Percentiles rank a stretch among this genome's conserved stretches.
Conservation (phyloP, 768 basidiomycete genomes). For the Podaxis sp. region DNA sequence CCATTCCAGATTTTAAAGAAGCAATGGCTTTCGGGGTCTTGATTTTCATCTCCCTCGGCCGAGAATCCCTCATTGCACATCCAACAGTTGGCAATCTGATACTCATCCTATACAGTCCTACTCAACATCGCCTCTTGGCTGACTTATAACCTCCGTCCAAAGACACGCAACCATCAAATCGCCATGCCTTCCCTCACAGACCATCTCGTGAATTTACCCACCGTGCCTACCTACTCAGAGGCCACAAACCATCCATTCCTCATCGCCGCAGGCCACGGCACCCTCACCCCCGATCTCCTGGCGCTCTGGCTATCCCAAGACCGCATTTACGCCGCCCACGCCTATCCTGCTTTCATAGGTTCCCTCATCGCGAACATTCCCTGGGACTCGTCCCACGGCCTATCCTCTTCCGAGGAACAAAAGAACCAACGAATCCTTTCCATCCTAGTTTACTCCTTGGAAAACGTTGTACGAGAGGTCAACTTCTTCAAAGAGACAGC, state of each 20-base stretch:
- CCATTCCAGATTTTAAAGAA: not conserved
- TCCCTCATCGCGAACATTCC: conserved; percentile 63
- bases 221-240: conserved; percentile 37
- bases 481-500: conserved; percentile 61
- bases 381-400: conserved; percentile 34
- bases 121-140: not conserved
- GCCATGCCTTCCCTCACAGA: conserved; percentile 24
- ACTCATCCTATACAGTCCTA: not conserved
- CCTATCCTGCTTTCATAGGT: conserved; percentile 73
- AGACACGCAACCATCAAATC: not conserved
- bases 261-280: conserved; percentile 50
- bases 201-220: conserved; percentile 38
- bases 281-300: conserved; percentile 47
- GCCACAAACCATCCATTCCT: conserved; percentile 64
- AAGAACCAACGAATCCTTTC: conserved; percentile 42
- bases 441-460: conserved; percentile 50
- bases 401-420: conserved; percentile 32
- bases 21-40: not conserved
- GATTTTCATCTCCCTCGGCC: not conserved
- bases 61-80: not conserved
- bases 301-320: conserved; percentile 72
- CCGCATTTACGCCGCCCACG: conserved; percentile 70
- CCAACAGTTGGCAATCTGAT: not conserved
- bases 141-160: not conserved
- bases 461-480: conserved; percentile 57